phyloP scores from a whole-genome alignment of 116 monocot species.

The Cymodocea nodosa region DNA sequence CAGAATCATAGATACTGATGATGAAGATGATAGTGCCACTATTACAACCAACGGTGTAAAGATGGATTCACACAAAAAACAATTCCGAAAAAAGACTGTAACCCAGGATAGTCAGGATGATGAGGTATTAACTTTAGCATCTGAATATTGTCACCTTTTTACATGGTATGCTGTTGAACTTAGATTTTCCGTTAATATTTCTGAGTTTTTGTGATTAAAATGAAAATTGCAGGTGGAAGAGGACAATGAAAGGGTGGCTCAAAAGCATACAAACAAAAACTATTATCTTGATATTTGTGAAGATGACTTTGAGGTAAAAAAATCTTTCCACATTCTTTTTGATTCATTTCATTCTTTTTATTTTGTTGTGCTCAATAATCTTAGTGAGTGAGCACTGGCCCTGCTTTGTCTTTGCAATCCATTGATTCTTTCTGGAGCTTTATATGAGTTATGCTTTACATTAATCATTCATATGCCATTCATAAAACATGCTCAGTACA shows the following conservation, averaged over 20 bases:
- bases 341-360: not conserved
- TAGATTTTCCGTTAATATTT: constrained; percentile 9
- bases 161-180: constrained; percentile 12
- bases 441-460: too few relatives aligned
- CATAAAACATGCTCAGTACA: too few relatives aligned
- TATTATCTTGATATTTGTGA: constrained; percentile 24
- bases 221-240: constrained; percentile 18
- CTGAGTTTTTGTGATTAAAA: constrained; percentile 18
- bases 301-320: constrained; percentile 52
- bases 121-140: constrained; percentile 26
- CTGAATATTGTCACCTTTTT: constrained; percentile 10
- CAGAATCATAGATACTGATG: constrained; percentile 68
- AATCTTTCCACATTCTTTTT: not conserved
- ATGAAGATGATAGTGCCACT: constrained; percentile 28
- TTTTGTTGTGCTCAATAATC: too few relatives aligned
- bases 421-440: too few relatives aligned
- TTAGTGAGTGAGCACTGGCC: too few relatives aligned
- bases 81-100: constrained; percentile 54
- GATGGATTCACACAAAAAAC: constrained; percentile 21
- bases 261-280: constrained; percentile 17
- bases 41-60: constrained; percentile 16
- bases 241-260: constrained; percentile 25
- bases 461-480: too few relatives aligned
- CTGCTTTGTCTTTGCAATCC: too few relatives aligned
- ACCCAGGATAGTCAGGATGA: constrained; percentile 46